Evolutionary conservation across 331 rosid species (phyloP).

Genomic region (Rosa hybrid): DNA sequence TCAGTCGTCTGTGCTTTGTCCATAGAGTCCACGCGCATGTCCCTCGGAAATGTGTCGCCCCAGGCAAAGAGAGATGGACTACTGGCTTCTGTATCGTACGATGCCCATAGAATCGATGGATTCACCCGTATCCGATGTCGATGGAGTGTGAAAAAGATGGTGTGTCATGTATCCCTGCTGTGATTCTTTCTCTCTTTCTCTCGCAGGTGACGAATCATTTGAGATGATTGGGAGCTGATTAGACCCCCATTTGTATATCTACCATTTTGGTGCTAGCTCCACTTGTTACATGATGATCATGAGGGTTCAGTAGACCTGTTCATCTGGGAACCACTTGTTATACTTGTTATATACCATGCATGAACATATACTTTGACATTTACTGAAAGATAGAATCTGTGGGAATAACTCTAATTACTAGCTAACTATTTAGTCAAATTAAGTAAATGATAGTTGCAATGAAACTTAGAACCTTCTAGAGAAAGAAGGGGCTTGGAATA

Average conservation of each 20-base stretch:
- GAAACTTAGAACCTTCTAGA: not conserved
- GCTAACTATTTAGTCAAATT: not conserved
- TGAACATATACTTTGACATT: not conserved
- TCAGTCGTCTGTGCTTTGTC: not conserved
- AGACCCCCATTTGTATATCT: conserved; percentile 31
- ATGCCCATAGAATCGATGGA: not conserved
- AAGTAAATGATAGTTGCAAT: not conserved
- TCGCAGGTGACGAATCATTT: conserved; percentile 11
- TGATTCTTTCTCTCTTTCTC: conserved; percentile 6
- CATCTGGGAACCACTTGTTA: conserved; percentile 2
- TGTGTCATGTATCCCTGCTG: not conserved
- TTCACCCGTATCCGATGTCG: not conserved
- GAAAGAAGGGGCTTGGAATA: not conserved
- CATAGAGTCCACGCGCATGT: not conserved
- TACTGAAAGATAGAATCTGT: not conserved
- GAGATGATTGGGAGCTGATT: conserved; percentile 36
- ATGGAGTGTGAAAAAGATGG: not conserved
- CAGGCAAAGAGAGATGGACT: not conserved
- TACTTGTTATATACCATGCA: not conserved
- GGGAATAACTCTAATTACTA: not conserved
- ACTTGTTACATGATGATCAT: conserved; percentile 11
- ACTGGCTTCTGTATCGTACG: not conserved
- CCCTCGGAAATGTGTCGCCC: not conserved
- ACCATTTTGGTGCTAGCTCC: conserved; percentile 23
- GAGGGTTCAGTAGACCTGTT: conserved; percentile 4